phyloP scores from a whole-genome alignment of 768 basidiomycete genomes.

The Leucocoprinus leucothites region DNA sequence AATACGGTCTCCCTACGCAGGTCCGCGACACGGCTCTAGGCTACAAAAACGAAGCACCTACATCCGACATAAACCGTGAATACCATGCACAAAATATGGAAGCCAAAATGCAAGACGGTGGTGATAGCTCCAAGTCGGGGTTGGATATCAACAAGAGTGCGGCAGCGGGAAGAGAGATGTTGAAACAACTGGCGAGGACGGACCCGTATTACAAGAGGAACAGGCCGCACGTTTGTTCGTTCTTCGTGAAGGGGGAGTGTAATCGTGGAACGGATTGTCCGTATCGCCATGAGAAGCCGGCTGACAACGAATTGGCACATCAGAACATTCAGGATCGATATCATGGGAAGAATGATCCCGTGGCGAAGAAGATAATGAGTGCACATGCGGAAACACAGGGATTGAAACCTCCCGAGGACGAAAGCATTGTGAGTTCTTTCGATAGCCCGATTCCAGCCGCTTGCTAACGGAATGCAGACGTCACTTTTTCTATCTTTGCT shows the following conservation, averaged over 20 bases:
- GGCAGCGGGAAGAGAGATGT: constrained; percentile 92
- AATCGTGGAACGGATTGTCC: constrained; percentile 90
- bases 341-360: constrained; percentile 90
- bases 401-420: constrained; percentile 86
- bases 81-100: constrained; percentile 94
- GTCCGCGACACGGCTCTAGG: constrained; percentile 95
- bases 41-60: constrained; percentile 82
- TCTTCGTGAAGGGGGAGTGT: constrained; percentile 95
- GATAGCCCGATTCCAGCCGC: neutral
- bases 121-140: constrained; percentile 55
- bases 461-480: constrained; percentile 43
- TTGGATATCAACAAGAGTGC: constrained; percentile 59
- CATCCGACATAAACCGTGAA: constrained; percentile 95
- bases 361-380: constrained; percentile 85
- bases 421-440: constrained; percentile 63
- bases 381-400: constrained; percentile 80
- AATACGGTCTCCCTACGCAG: constrained; percentile 95
- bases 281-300: constrained; percentile 91
- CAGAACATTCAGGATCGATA: constrained; percentile 96
- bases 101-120: constrained; percentile 68
- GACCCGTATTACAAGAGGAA: constrained; percentile 99
- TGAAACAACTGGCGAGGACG: constrained; percentile 90
- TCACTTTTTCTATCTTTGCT: constrained; percentile 85
- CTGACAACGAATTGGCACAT: constrained; percentile 76
- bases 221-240: constrained; percentile 89